phyloP scores from a whole-genome alignment of 306 rosid species.

The Malus asiatica region DNA sequence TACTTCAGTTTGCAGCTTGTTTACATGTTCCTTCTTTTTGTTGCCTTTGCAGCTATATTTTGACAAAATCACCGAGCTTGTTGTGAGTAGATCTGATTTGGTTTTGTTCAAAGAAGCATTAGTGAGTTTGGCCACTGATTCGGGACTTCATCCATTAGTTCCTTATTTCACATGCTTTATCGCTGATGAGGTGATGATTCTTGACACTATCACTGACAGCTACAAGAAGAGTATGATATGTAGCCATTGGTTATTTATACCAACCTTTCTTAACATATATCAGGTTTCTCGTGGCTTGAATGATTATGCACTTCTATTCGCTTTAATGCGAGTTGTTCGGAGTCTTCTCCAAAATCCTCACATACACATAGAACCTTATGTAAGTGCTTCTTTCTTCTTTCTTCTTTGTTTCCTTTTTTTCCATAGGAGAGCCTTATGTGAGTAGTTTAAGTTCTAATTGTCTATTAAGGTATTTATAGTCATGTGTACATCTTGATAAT shows the following conservation, averaged over 20 bases:
- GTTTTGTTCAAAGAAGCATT: slow-evolving; percentile 63
- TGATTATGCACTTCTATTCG: slow-evolving; percentile 54
- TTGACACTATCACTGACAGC: slow-evolving; percentile 8
- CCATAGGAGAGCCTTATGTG: neutral
- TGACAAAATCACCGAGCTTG: slow-evolving; percentile 67
- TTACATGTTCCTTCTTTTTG: slow-evolving; percentile 10
- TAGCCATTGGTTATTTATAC: neutral
- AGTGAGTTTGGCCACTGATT: slow-evolving; percentile 78
- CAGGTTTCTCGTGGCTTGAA: slow-evolving; percentile 75
- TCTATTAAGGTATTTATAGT: neutral
- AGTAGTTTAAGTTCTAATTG: neutral
- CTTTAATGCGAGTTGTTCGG: slow-evolving; percentile 78
- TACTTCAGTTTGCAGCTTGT: neutral
- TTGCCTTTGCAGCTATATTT: slow-evolving; percentile 67
- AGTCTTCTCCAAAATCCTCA: slow-evolving; percentile 90
- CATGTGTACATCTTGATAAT: neutral
- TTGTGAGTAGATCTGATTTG: slow-evolving; percentile 50
- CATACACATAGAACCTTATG: slow-evolving; percentile 86
- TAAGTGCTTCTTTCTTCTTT: slow-evolving; percentile 27
- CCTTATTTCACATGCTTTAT: slow-evolving; percentile 83
- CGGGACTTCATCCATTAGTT: slow-evolving; percentile 93
- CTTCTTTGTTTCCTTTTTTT: neutral
- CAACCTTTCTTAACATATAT: slow-evolving; percentile 13
- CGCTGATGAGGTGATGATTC: slow-evolving; percentile 68
- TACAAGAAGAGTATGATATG: neutral